These are phyloP conservation scores for Blastobotrys serpentis DNA, from an alignment of 1,139 yeast genomes.

Conservation along the genomic window DNA sequence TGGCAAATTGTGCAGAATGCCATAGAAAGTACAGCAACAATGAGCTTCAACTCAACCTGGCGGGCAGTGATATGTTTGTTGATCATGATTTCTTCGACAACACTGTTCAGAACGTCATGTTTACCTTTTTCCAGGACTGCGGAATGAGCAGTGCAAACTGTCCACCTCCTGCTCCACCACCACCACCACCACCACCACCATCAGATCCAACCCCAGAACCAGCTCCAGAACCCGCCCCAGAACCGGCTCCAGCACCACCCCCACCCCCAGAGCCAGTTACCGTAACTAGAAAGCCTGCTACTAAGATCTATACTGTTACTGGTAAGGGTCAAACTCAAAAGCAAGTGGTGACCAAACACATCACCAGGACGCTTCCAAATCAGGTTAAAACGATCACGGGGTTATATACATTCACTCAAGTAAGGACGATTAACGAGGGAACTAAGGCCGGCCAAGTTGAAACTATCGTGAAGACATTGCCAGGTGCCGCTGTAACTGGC, in stretches of 20 bases:
- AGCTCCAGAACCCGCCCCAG: slow-evolving; percentile 1
- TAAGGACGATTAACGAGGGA: neutral
- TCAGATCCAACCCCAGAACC: neutral
- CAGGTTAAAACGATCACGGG: neutral
- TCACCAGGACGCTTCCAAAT: slow-evolving; percentile 9
- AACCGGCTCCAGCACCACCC: slow-evolving; percentile 5
- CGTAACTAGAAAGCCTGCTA: slow-evolving; percentile 6
- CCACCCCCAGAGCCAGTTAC: slow-evolving; percentile 10
- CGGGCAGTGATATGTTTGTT: slow-evolving; percentile 24
- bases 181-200: slow-evolving; percentile 7
- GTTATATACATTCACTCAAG: neutral
- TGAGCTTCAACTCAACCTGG: slow-evolving; percentile 24
- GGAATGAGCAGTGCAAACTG: slow-evolving; percentile 8
- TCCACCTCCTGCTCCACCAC: slow-evolving; percentile 10
- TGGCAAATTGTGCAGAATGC: slow-evolving; percentile 28
- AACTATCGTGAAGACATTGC: no score
- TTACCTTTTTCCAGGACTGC: slow-evolving; percentile 5
- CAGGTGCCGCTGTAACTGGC: no score
- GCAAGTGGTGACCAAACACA: slow-evolving; percentile 9
- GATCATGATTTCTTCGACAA: slow-evolving; percentile 26
- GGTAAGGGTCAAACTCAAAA: neutral
- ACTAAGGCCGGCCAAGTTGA: no score
- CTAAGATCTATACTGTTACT: slow-evolving; percentile 4
- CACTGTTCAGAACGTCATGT: slow-evolving; percentile 24
- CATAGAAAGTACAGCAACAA: slow-evolving; percentile 23